Base-by-base conservation (phyloP, 441 rosid genomes). In the Gossypium trilobum region DNA sequence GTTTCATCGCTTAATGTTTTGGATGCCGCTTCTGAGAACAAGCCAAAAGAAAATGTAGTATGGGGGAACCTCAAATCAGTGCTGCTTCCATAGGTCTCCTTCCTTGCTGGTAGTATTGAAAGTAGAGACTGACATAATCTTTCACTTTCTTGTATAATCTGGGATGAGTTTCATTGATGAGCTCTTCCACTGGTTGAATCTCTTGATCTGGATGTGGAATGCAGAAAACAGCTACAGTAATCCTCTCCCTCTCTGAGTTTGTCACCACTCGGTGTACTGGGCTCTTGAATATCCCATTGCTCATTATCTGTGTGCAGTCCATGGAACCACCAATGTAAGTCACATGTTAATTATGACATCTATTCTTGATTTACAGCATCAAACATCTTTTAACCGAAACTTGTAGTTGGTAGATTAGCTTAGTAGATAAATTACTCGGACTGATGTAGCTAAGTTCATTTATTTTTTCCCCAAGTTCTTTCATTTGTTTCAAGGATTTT, bases 241-340 rank as follows among this genome's bases (percentile, higher is more conserved):
- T 81, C 52, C 95, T 84, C 75, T 84, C 84, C 61, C 74, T 83
- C 54, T 80, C 81, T 0, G 75, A 52, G 78, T 85, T 86, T 0
- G 87, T 83, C 75, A 84, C 77, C 75, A 85, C 95, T 54, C 91
- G 75, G 74, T 87, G 97, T 59, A 83, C 75, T 0, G 85, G 88
- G 68, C 96, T 92, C 84, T 88, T 90, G 84, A 82, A 89, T 63
- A 85, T 80, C 27, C 90, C 93, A 68, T 92, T 90, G 76, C 85
- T 87, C 85, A 86, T 87, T 75, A 88, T 88, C 91, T 86, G 20
- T 27, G 19, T 27, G 19, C 19, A 59, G 64, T 27, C 29, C 19
- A 59, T 59, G 64, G 42, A 59, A 59, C 42, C 19, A 16, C 89
- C 84, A 73, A 31, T 29, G 61, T 27, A 57, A 70, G 73, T 56